Conservation (phyloP, 345 rosid species). For the Mallotus nudiflorus region DNA sequence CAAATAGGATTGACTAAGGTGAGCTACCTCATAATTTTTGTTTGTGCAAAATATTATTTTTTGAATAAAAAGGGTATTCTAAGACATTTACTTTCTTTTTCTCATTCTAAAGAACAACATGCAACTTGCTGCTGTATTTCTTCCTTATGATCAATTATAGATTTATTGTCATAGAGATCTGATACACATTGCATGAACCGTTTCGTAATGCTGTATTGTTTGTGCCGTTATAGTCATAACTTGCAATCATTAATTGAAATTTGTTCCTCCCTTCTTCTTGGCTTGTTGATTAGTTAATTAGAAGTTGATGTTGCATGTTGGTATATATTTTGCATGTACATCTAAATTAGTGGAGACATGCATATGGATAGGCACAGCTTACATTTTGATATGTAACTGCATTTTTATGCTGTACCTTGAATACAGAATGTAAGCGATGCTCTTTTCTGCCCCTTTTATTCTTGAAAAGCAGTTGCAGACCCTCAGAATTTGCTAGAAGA, state of each 20-base stretch:
- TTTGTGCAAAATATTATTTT: neutral
- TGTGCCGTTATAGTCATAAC: neutral
- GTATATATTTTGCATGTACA: neutral
- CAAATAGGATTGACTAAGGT: neutral
- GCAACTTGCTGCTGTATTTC: neutral
- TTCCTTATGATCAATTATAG: neutral
- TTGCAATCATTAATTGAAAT: neutral
- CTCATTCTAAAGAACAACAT: neutral
- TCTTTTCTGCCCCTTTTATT: slow-evolving; percentile 17
- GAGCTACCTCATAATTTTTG: neutral
- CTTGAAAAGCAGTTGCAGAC: slow-evolving; percentile 69
- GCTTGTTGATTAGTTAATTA: neutral
- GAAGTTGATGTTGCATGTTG: neutral
- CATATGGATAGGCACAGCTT: slow-evolving; percentile 6
- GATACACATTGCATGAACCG: neutral
- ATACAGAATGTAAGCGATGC: slow-evolving; percentile 15
- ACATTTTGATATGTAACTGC: slow-evolving; percentile 9
- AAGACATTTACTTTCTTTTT: neutral
- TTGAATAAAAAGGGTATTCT: neutral
- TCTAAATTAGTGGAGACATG: neutral
- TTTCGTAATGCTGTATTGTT: neutral
- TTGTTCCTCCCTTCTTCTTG: neutral
- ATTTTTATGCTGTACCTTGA: slow-evolving; percentile 13
- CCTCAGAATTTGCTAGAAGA: slow-evolving; percentile 91
- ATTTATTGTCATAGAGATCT: neutral